Evolutionary conservation across 495 filamentous ascomycete genomes (phyloP).

Genomic region (Trichoderma parareesei): DNA sequence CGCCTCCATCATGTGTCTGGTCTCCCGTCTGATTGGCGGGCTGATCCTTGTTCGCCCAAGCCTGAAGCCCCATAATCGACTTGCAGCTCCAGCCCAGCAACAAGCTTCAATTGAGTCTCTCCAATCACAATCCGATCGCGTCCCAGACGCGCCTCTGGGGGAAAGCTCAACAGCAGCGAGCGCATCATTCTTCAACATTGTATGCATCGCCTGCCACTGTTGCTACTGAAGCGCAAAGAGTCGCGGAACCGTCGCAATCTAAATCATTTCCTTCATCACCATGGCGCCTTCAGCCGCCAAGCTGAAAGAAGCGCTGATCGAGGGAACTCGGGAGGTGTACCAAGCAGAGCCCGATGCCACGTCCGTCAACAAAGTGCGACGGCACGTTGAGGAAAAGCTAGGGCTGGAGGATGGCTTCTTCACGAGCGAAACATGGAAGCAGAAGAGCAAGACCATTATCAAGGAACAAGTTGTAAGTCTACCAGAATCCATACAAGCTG

Average conservation of each 20-base stretch:
- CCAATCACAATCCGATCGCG: conserved; percentile 5
- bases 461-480: conserved; percentile 58
- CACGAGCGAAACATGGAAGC: conserved; percentile 64
- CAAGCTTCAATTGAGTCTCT: not conserved
- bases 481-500: conserved; percentile 7
- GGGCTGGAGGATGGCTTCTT: conserved; percentile 63
- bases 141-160: not conserved
- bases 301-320: conserved; percentile 49
- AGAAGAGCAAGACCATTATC: conserved; percentile 68
- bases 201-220: not conserved
- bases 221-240: not conserved
- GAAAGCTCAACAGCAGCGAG: not conserved
- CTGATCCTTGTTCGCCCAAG: not conserved
- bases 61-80: not conserved
- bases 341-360: conserved; percentile 53
- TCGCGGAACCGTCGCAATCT: not conserved
- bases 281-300: conserved; percentile 20
- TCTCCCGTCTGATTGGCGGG: not conserved
- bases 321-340: conserved; percentile 50
- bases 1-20: not conserved
- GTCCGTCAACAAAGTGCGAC: conserved; percentile 68
- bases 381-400: conserved; percentile 55
- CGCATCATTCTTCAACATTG: not conserved
- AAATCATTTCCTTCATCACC: not conserved
- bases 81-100: not conserved